Base-by-base conservation (phyloP, 352 stramenopile genomes). In the Chrysophaeum taylorii region DNA sequence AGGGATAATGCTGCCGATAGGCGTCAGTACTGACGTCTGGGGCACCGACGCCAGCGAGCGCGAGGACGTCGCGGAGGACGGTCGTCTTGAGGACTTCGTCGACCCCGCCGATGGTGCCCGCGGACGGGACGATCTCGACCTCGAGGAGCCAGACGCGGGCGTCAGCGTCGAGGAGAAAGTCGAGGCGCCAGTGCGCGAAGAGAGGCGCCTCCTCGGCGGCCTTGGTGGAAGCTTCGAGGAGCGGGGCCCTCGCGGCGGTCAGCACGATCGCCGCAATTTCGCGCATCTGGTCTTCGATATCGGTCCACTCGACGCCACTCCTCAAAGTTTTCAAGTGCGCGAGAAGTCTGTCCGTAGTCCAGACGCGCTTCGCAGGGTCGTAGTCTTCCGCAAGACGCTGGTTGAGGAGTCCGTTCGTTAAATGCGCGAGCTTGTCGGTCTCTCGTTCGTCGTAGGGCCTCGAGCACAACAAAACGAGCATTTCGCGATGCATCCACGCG, bases 51-150 rank as follows among this genome's bases (percentile, higher is more conserved):
- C 64, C 64, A 33, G 52, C 27, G 36, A 76, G 50, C 9, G 63
- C 69, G 36, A 76, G 64, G 25, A 73, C 60, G 71, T 76, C 71
- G 31, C 66, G 68, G 53, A 76, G 70, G 9, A 76, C 71, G 25
- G 67, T 69, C 42, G 57, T 73, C 37, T 76, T 76, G 18, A 76
- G 27, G 31, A 71, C 61, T 27, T 43, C 52, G 35, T 76, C 71
- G 43, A 75, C 67, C 18, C 67, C 67, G 25, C 71, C 71, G 38
- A 76, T 76, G 25, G 39, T 70, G 18, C 68, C 71, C 31, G 71
- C 75, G 18, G 50, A 71, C 2, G 71, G 71, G 25, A 76, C 71
- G 39, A 76, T 74, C 42, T 76, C 71, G 18, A 74, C 43, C 33
- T 76, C 71, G 9, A 76, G 39, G 4, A 76, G 53, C 45, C 66